phyloP scores from a whole-genome alignment of 345 rosid genomes.

The Hirschfeldia incana region DNA sequence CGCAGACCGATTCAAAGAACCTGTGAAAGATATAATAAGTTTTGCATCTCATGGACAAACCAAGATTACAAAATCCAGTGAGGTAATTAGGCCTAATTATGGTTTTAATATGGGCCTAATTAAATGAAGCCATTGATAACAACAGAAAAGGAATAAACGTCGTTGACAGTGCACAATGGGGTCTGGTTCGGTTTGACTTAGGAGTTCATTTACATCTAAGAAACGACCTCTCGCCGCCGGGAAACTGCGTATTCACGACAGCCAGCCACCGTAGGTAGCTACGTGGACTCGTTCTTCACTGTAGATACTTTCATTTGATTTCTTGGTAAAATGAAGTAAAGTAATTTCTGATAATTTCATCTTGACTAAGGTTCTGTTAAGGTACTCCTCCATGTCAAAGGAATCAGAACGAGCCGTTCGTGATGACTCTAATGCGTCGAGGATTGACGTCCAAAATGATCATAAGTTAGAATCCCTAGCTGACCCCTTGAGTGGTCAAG shows the following conservation, averaged over 20 bases:
- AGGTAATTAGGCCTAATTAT: not conserved
- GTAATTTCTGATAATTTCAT: conserved; percentile 9
- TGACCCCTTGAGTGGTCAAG: conserved; percentile 21
- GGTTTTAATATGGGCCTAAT: conserved; percentile 21
- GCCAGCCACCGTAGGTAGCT: conserved; percentile 13
- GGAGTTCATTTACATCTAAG: conserved; percentile 25
- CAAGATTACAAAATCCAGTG: not conserved
- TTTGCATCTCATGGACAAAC: not conserved
- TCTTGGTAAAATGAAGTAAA: not conserved
- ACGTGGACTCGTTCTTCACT: not conserved
- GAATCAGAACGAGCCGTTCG: conserved; percentile 2
- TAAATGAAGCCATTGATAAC: not conserved
- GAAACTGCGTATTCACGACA: not conserved
- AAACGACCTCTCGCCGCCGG: conserved; percentile 36
- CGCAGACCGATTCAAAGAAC: conserved; percentile 29
- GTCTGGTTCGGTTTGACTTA: conserved; percentile 34
- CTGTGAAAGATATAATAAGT: conserved; percentile 28
- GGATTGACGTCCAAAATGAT: conserved; percentile 1
- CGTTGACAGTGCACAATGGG: not conserved
- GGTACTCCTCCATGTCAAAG: conserved; percentile 25
- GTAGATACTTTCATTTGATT: not conserved
- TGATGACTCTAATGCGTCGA: conserved; percentile 12
- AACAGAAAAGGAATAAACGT: conserved; percentile 6
- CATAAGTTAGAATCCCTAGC: conserved; percentile 29
- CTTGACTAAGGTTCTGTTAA: conserved; percentile 28